Evolutionary conservation across 352 stramenopile genomes (phyloP).

Genomic region (Globisporangium radiosum): DNA sequence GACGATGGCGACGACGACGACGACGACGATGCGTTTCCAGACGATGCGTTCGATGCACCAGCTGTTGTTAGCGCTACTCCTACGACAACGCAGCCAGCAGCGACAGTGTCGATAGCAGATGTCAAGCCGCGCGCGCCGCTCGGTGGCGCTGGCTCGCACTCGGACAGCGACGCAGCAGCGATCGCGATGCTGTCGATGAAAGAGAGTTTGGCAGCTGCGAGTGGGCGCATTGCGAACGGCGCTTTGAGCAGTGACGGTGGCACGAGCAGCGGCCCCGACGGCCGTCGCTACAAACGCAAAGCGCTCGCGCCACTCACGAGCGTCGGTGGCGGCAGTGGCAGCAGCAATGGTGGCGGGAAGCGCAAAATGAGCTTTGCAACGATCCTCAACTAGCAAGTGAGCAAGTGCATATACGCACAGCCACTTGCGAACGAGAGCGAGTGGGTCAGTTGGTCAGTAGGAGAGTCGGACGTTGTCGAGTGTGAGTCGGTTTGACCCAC

Average conservation of each 20-base stretch:
- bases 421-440: neutral
- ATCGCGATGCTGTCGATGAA: conserved; percentile 83
- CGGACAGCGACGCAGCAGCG: conserved; percentile 68
- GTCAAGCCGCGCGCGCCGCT: neutral
- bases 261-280: conserved; percentile 25
- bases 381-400: conserved; percentile 72
- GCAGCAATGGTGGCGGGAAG: conserved; percentile 64
- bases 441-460: no score
- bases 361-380: conserved; percentile 86
- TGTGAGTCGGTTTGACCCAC: no score
- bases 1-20: conserved; percentile 58
- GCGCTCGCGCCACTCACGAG: conserved; percentile 47
- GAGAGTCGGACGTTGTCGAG: no score
- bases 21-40: conserved; percentile 26
- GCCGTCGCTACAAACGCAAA: conserved; percentile 54
- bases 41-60: conserved; percentile 5
- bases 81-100: neutral
- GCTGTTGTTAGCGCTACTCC: no score
- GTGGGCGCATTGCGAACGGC: conserved; percentile 10
- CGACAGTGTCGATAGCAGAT: conserved; percentile 1
- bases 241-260: conserved; percentile 38
- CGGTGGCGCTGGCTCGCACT: conserved; percentile 33
- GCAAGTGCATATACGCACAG: neutral
- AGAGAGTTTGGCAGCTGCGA: conserved; percentile 22
- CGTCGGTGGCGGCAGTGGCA: conserved; percentile 33